Percentiles rank a stretch among this genome's conserved stretches.
These are phyloP conservation scores for Globisporangium paroecandrum DNA, from an alignment of 352 stramenopile genomes.

Conservation along the genomic window DNA sequence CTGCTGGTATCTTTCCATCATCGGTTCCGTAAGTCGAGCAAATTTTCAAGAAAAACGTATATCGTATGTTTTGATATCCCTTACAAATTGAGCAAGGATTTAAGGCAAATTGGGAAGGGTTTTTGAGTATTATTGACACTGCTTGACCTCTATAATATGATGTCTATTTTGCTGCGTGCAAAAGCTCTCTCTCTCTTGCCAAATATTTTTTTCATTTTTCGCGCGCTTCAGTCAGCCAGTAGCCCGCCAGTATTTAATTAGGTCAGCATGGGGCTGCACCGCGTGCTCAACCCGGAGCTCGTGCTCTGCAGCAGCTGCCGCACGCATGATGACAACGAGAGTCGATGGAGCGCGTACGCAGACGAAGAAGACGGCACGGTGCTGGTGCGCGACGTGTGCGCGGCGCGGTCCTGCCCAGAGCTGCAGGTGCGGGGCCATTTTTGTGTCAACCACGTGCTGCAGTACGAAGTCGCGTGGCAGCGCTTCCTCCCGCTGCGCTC, in stretches of 20 bases:
- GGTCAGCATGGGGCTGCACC: conserved; percentile 34
- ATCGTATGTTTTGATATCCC: background rate
- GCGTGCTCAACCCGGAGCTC: conserved; percentile 47
- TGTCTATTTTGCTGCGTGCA: background rate
- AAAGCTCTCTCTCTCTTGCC: too few species aligned
- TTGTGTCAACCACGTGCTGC: conserved; percentile 42
- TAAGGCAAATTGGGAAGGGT: background rate
- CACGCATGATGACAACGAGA: conserved; percentile 27
- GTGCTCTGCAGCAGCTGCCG: conserved; percentile 58
- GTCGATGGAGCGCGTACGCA: conserved; percentile 28
- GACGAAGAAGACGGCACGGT: conserved; percentile 30
- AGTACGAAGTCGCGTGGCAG: conserved; percentile 52
- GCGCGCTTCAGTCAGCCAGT: background rate
- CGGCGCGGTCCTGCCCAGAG: conserved; percentile 36
- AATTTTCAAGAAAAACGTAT: background rate
- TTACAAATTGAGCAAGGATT: background rate
- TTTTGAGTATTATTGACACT: too few species aligned
- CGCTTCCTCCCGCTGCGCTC: conserved; percentile 37
- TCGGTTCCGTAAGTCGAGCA: background rate
- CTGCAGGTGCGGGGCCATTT: conserved; percentile 56
- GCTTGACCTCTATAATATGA: too few species aligned
- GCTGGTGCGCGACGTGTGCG: conserved; percentile 61
- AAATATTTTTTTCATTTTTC: too few species aligned
- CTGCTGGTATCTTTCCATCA: background rate
- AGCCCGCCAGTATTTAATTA: background rate